These are phyloP conservation scores for Aspergillus fischeri DNA, from an alignment of 2,329 filamentous ascomycete species.

Conservation along the genomic window DNA sequence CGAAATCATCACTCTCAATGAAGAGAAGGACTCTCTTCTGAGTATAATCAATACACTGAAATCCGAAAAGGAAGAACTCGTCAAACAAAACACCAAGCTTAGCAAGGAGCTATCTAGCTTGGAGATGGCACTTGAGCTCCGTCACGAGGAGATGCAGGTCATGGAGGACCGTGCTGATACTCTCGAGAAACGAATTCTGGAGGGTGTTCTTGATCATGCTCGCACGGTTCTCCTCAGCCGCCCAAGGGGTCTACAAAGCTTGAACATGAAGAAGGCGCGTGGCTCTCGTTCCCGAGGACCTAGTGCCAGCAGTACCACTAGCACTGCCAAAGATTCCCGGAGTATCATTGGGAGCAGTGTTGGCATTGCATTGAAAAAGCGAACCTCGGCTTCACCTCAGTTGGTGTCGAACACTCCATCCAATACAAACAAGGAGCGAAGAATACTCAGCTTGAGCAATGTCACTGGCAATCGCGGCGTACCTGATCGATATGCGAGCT, in stretches of 20 bases:
- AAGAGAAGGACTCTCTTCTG: slow-evolving; percentile 61
- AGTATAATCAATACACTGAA: slow-evolving; percentile 49
- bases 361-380: slow-evolving; percentile 50
- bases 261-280: slow-evolving; percentile 51
- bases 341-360: slow-evolving; percentile 40
- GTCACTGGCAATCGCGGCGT: slow-evolving; percentile 66
- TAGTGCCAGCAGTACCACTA: slow-evolving; percentile 32
- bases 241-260: slow-evolving; percentile 53
- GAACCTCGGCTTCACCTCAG: slow-evolving; percentile 42
- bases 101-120: slow-evolving; percentile 84
- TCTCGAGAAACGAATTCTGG: slow-evolving; percentile 86
- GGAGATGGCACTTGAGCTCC: slow-evolving; percentile 82
- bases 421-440: slow-evolving; percentile 56
- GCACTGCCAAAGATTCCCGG: slow-evolving; percentile 30
- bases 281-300: slow-evolving; percentile 37
- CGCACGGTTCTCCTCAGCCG: slow-evolving; percentile 72
- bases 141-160: slow-evolving; percentile 81
- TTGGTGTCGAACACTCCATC: slow-evolving; percentile 43
- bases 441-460: slow-evolving; percentile 87
- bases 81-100: slow-evolving; percentile 72
- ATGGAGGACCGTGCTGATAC: slow-evolving; percentile 89
- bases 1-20: slow-evolving; percentile 47
- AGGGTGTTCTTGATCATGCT: slow-evolving; percentile 94
- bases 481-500: slow-evolving; percentile 30
- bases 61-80: slow-evolving; percentile 61